Percentiles rank a stretch among this genome's conserved stretches.
Conservation (phyloP, 768 basidiomycete genomes). For the Pseudohyphozyma bogoriensis region DNA sequence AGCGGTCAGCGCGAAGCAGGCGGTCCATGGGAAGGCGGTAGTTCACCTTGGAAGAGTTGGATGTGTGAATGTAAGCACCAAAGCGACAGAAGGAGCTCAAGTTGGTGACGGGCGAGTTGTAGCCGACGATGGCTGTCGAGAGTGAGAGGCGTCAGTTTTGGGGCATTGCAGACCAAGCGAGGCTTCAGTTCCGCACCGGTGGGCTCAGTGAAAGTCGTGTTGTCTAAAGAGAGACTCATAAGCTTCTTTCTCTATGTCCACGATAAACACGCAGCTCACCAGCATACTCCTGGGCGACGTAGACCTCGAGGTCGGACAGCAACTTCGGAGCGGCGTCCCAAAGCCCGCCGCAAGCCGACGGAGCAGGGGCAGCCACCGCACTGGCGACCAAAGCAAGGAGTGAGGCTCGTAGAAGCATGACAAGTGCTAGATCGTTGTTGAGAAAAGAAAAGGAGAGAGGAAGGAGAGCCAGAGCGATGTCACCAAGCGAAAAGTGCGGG, state of each 20-base stretch:
- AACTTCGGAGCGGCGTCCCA: slow-evolving; percentile 11
- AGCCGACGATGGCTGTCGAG: slow-evolving; percentile 5
- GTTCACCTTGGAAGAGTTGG: slow-evolving; percentile 10
- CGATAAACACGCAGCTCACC: slow-evolving; percentile 3
- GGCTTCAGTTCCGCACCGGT: neutral
- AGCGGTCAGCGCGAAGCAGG: no score
- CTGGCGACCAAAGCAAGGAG: no score
- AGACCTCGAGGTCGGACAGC: slow-evolving; percentile 16
- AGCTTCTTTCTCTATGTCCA: neutral
- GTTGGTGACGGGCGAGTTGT: slow-evolving; percentile 15
- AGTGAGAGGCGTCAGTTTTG: neutral
- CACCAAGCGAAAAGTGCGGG: no score
- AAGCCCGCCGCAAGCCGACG: slow-evolving; percentile 4
- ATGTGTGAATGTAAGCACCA: slow-evolving; percentile 28
- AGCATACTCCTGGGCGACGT: slow-evolving; percentile 13
- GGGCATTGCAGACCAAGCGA: neutral
- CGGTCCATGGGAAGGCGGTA: neutral
- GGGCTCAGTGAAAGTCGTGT: neutral
- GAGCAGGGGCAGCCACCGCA: neutral
- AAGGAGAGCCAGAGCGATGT: no score
- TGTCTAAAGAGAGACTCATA: neutral
- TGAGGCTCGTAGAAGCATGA: no score
- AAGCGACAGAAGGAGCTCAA: slow-evolving; percentile 28
- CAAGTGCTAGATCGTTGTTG: no score
- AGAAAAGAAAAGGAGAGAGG: no score